A percentile compares a stretch with the other conserved stretches of the same genome.
These are phyloP conservation scores for Dinochytrium kinnereticum DNA, from an alignment of 371 early-diverging fungal genomes.

Conservation along the genomic window DNA sequence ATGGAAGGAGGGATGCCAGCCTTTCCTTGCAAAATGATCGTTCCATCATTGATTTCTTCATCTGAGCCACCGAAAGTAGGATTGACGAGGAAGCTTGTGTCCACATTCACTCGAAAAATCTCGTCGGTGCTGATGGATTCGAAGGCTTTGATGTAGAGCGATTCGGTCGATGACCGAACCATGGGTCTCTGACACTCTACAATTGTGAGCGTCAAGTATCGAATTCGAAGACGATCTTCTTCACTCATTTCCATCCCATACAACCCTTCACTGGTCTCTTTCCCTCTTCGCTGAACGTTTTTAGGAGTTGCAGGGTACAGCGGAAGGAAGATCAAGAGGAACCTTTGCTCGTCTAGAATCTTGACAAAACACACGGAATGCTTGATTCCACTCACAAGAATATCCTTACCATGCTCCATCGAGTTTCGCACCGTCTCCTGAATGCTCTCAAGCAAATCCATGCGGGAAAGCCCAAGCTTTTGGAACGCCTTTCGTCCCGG, in stretches of 20 bases:
- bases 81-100: not conserved
- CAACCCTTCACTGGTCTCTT: not conserved
- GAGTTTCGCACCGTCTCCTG: not conserved
- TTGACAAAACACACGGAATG: conserved; percentile 74
- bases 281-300: not conserved
- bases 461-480: not conserved
- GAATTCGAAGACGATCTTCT: conserved; percentile 21
- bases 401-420: conserved; percentile 1
- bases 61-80: not conserved
- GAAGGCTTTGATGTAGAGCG: not conserved
- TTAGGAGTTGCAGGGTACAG: conserved; percentile 24
- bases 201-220: conserved; percentile 29
- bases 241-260: conserved; percentile 39
- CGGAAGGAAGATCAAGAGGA: conserved; percentile 66
- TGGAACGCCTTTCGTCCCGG: not conserved
- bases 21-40: conserved; percentile 11
- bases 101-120: not conserved
- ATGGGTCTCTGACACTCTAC: conserved; percentile 27
- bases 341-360: conserved; percentile 60
- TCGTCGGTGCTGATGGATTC: not conserved
- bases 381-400: conserved; percentile 31
- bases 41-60: conserved; percentile 8
- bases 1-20: not conserved
- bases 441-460: conserved; percentile 29
- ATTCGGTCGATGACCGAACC: not conserved